phyloP scores from a whole-genome alignment of 2,329 filamentous ascomycete genomes.

The Colletotrichum eleusines region DNA sequence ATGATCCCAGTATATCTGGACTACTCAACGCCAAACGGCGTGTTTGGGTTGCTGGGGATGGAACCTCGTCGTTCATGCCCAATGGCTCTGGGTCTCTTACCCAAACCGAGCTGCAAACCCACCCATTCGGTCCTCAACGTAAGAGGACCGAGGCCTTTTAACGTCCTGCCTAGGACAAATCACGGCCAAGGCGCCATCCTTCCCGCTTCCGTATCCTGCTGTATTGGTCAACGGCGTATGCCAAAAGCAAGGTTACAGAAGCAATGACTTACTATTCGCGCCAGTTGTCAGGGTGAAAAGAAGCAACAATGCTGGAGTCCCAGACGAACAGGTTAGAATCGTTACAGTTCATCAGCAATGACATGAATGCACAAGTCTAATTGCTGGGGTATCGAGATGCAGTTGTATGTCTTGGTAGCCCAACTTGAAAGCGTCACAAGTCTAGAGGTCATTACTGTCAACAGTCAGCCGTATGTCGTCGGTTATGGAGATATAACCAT shows the following conservation, averaged over 20 bases:
- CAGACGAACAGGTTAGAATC: constrained; percentile 18
- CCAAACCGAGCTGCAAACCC: constrained; percentile 17
- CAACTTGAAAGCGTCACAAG: constrained; percentile 17
- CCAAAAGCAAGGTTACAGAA: background rate
- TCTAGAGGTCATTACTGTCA: constrained; percentile 26
- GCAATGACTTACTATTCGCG: constrained; percentile 13
- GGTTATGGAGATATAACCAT: background rate
- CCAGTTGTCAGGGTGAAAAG: background rate
- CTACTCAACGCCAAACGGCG: constrained; percentile 30
- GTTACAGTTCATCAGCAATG: constrained; percentile 19
- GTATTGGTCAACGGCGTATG: background rate
- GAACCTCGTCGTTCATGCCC: background rate
- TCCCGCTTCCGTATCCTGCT: constrained; percentile 8
- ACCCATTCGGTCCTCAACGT: constrained; percentile 6
- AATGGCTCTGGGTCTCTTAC: constrained; percentile 7
- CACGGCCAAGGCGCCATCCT: background rate
- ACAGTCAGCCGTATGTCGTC: background rate
- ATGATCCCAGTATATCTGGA: constrained; percentile 14
- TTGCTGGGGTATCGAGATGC: constrained; percentile 19
- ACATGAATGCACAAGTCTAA: constrained; percentile 1
- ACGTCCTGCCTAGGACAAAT: constrained; percentile 52
- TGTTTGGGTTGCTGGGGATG: constrained; percentile 5
- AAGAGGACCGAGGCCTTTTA: constrained; percentile 50
- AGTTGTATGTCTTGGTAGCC: constrained; percentile 22
- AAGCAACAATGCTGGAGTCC: constrained; percentile 10